Conservation (phyloP, 306 rosid genomes). For the Alnus rubra region DNA sequence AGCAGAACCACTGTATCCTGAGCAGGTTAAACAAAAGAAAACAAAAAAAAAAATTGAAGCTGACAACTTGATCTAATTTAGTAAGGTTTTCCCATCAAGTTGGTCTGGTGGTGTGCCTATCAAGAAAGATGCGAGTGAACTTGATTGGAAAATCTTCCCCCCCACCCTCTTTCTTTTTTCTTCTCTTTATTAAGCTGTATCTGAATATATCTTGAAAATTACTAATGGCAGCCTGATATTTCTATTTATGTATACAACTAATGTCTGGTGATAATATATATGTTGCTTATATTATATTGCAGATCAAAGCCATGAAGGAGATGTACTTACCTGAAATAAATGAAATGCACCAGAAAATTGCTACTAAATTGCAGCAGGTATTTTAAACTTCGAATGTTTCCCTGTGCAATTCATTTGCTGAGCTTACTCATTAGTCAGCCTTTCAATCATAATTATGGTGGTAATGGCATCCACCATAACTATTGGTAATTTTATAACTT, state of each 20-base stretch:
- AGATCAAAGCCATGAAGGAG: conserved; percentile 75
- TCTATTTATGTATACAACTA: not conserved
- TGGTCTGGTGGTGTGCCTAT: no score
- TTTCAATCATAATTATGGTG: conserved; percentile 14
- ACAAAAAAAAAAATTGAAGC: not conserved
- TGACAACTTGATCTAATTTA: not conserved
- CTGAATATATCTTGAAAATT: not conserved
- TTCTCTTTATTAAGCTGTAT: no score
- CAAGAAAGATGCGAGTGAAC: not conserved
- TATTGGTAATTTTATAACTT: not conserved
- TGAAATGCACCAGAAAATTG: conserved; percentile 61
- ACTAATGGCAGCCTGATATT: not conserved
- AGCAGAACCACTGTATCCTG: not conserved
- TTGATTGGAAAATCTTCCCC: no score
- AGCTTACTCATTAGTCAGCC: not conserved
- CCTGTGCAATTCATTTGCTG: conserved; percentile 5
- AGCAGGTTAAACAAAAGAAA: not conserved
- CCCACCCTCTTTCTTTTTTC: no score
- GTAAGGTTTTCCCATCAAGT: not conserved
- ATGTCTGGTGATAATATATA: not conserved
- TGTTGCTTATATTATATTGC: conserved; percentile 30
- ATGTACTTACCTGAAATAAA: conserved; percentile 52
- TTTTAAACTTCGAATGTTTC: conserved; percentile 9
- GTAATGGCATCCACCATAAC: conserved; percentile 3
- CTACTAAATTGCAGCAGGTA: conserved; percentile 65